Evolutionary conservation across 2,329 filamentous ascomycete species (phyloP).

Genomic region (Diaporthe sp.): DNA sequence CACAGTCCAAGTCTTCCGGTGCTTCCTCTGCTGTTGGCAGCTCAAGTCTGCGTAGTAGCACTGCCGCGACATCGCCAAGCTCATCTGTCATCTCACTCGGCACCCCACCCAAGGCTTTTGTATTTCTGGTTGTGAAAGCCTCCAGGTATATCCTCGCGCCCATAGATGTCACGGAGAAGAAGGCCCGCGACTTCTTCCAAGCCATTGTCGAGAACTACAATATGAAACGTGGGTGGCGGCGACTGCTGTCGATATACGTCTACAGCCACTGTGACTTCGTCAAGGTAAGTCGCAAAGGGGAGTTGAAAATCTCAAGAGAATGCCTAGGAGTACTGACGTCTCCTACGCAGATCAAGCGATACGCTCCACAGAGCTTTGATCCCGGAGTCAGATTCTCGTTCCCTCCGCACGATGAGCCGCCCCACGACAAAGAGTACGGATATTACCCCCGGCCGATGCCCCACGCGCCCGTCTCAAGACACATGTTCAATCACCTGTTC

Average conservation of each 20-base stretch:
- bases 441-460: conserved; percentile 30
- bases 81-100: conserved; percentile 2
- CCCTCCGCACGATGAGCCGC: conserved; percentile 15
- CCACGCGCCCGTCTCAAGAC: conserved; percentile 17
- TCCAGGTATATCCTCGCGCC: not conserved
- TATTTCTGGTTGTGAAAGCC: conserved; percentile 15
- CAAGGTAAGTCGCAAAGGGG: not conserved
- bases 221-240: conserved; percentile 18
- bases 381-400: conserved; percentile 19
- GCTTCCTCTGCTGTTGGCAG: not conserved
- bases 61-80: not conserved
- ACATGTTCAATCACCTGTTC: conserved; percentile 35
- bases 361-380: conserved; percentile 16
- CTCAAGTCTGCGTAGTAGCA: not conserved
- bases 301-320: too few relatives aligned
- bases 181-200: conserved; percentile 12
- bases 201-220: conserved; percentile 9
- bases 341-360: not conserved
- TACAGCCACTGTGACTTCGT: conserved; percentile 35
- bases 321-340: not conserved
- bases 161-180: conserved; percentile 8
- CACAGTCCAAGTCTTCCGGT: not conserved
- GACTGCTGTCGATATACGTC: conserved; percentile 24
- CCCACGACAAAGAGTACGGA: conserved; percentile 1
- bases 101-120: not conserved